phyloP scores from a whole-genome alignment of 1,139 yeast species.

The Suhomyces bokatorum region DNA sequence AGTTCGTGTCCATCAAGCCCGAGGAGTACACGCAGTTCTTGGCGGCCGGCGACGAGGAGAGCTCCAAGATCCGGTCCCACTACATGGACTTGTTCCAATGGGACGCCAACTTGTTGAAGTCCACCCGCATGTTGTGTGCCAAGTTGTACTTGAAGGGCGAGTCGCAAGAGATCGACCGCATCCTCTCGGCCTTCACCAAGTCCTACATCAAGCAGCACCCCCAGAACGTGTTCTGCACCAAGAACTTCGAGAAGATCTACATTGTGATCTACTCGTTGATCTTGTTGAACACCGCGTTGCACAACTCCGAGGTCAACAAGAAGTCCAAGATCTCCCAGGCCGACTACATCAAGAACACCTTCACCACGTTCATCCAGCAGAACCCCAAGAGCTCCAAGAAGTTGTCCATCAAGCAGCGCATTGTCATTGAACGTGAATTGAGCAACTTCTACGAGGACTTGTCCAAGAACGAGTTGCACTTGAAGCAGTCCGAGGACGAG shows the following conservation, averaged over 20 bases:
- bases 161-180: slow-evolving; percentile 77
- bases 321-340: slow-evolving; percentile 44
- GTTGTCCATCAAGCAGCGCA: slow-evolving; percentile 41
- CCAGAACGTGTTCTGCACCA: slow-evolving; percentile 48
- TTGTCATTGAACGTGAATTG: slow-evolving; percentile 46
- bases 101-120: slow-evolving; percentile 50
- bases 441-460: slow-evolving; percentile 44
- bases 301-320: slow-evolving; percentile 48
- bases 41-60: slow-evolving; percentile 46
- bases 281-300: slow-evolving; percentile 69
- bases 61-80: slow-evolving; percentile 38
- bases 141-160: slow-evolving; percentile 77
- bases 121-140: slow-evolving; percentile 63
- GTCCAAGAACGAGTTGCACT: slow-evolving; percentile 38
- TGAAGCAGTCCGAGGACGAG: slow-evolving; percentile 31
- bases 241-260: slow-evolving; percentile 64
- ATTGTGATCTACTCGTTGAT: slow-evolving; percentile 73
- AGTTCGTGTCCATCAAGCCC: slow-evolving; percentile 46
- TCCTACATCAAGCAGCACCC: slow-evolving; percentile 62
- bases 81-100: slow-evolving; percentile 53
- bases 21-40: slow-evolving; percentile 50
- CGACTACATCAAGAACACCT: slow-evolving; percentile 59
- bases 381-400: slow-evolving; percentile 31
- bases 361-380: slow-evolving; percentile 41
- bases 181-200: slow-evolving; percentile 67